A percentile compares a stretch with the other conserved stretches of the same genome.
Conservation (phyloP, 2,329 filamentous ascomycete genomes). For the Coleophoma cylindrospora region DNA sequence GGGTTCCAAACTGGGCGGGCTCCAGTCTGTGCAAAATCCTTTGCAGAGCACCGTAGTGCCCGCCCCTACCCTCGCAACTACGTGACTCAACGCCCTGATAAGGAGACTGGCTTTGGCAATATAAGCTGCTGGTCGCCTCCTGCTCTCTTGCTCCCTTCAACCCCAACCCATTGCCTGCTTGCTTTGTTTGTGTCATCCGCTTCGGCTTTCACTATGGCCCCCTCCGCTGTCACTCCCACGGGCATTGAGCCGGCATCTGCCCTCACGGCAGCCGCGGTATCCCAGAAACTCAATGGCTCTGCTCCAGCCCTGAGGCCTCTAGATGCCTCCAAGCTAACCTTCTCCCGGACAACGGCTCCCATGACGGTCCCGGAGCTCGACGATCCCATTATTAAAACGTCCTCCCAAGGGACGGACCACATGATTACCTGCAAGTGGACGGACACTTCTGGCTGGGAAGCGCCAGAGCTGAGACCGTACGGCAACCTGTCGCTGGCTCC, state of each 20-base stretch:
- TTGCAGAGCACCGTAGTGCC: too few species aligned
- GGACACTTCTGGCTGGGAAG: constrained; percentile 60
- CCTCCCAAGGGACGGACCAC: constrained; percentile 63
- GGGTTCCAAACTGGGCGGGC: too few species aligned
- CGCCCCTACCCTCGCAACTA: too few species aligned
- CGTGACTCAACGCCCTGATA: too few species aligned
- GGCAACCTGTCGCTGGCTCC: constrained; percentile 75
- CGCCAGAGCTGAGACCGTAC: constrained; percentile 72
- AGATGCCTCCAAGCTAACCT: constrained; percentile 56
- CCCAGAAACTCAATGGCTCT: constrained; percentile 49
- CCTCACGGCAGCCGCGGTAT: constrained; percentile 46
- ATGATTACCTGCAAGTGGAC: constrained; percentile 77
- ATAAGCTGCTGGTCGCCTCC: too few species aligned
- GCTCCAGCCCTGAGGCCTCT: constrained; percentile 47
- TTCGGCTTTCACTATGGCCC: constrained; percentile 35
- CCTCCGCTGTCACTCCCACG: constrained; percentile 35
- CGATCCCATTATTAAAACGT: constrained; percentile 28
- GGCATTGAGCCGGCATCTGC: constrained; percentile 40
- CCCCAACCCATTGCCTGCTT: too few species aligned
- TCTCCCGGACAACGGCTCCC: constrained; percentile 44
- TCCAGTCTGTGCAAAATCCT: too few species aligned
- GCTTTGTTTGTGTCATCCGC: too few species aligned
- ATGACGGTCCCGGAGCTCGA: constrained; percentile 46
- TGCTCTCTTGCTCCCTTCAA: too few species aligned
- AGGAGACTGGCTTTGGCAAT: too few species aligned